Evolutionary conservation across 495 filamentous ascomycete species (phyloP).

Genomic region (Clohesyomyces aquaticus): DNA sequence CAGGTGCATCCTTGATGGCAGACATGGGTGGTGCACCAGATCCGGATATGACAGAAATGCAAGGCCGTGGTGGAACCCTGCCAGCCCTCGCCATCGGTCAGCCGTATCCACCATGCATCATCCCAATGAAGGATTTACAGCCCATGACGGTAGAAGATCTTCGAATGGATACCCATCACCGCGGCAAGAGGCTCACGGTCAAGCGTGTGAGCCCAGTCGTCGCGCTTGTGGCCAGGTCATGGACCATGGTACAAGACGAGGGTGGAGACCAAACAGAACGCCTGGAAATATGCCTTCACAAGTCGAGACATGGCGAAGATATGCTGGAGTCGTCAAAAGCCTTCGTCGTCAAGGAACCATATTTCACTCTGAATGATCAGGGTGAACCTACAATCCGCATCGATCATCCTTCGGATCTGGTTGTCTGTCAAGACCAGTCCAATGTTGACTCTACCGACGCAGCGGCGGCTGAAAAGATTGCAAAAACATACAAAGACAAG

Average conservation of each 20-base stretch:
- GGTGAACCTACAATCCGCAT: slow-evolving; percentile 26
- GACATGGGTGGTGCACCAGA: slow-evolving; percentile 44
- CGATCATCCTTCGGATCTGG: slow-evolving; percentile 38
- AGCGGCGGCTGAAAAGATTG: slow-evolving; percentile 31
- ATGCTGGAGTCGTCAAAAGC: slow-evolving; percentile 16
- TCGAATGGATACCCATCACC: slow-evolving; percentile 28
- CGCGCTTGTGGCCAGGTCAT: slow-evolving; percentile 26
- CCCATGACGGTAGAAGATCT: slow-evolving; percentile 43
- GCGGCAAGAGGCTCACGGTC: slow-evolving; percentile 18
- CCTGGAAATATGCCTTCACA: slow-evolving; percentile 40
- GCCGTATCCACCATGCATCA: slow-evolving; percentile 46
- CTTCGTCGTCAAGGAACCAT: slow-evolving; percentile 39
- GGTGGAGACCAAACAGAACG: slow-evolving; percentile 21
- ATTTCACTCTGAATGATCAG: slow-evolving; percentile 28
- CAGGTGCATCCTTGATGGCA: slow-evolving; percentile 44
- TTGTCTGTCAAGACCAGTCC: slow-evolving; percentile 17
- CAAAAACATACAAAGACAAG: slow-evolving; percentile 44
- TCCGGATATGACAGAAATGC: slow-evolving; percentile 25
- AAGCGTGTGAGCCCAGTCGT: slow-evolving; percentile 26
- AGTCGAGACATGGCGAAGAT: slow-evolving; percentile 30
- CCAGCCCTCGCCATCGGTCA: slow-evolving; percentile 42
- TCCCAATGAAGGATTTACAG: slow-evolving; percentile 39
- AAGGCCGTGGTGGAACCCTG: slow-evolving; percentile 25
- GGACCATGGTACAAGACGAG: slow-evolving; percentile 31
- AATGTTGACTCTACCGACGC: slow-evolving; percentile 18